Evolutionary conservation across 2,329 filamentous ascomycete genomes (phyloP).

Genomic region (Ophiocordyceps camponoti-saundersi): DNA sequence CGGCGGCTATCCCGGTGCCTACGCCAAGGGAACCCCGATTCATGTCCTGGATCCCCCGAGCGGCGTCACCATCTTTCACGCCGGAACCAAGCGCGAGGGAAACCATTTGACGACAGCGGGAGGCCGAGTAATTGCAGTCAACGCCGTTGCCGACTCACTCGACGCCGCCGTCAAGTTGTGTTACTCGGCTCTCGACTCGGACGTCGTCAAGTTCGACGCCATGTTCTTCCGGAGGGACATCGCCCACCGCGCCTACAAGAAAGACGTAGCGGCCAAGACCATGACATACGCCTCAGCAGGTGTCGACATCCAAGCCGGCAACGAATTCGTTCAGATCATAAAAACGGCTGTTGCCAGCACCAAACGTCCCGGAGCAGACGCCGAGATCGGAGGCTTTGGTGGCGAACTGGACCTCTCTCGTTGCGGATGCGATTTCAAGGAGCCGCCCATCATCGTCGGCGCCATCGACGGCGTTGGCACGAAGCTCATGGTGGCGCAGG

Average conservation of each 20-base stretch:
- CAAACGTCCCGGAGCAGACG: constrained; percentile 70
- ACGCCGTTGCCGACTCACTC: constrained; percentile 54
- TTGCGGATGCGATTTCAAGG: constrained; percentile 49
- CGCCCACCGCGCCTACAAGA: constrained; percentile 55
- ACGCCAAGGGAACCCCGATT: constrained; percentile 59
- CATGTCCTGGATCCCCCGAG: constrained; percentile 25
- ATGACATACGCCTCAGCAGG: constrained; percentile 89
- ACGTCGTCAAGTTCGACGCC: constrained; percentile 58
- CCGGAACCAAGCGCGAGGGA: constrained; percentile 56
- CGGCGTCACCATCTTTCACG: constrained; percentile 69
- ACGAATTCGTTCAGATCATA: constrained; percentile 82
- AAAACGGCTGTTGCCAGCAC: constrained; percentile 81
- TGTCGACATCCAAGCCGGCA: constrained; percentile 87
- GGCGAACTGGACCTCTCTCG: constrained; percentile 45
- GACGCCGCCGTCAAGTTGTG: constrained; percentile 71
- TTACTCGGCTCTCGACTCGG: constrained; percentile 62
- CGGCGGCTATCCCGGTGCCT: constrained; percentile 75
- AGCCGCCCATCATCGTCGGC: constrained; percentile 67
- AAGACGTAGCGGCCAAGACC: constrained; percentile 23
- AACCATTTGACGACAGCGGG: constrained; percentile 58
- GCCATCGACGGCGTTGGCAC: constrained; percentile 95
- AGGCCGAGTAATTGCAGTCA: constrained; percentile 87
- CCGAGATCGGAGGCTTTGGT: constrained; percentile 89
- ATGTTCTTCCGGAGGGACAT: constrained; percentile 94
- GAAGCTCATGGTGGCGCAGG: constrained; percentile 90